Percentiles rank a stretch among this genome's conserved stretches.
phyloP scores from a whole-genome alignment of 768 basidiomycete species.

The Lanmaoa pseudosensibilis region DNA sequence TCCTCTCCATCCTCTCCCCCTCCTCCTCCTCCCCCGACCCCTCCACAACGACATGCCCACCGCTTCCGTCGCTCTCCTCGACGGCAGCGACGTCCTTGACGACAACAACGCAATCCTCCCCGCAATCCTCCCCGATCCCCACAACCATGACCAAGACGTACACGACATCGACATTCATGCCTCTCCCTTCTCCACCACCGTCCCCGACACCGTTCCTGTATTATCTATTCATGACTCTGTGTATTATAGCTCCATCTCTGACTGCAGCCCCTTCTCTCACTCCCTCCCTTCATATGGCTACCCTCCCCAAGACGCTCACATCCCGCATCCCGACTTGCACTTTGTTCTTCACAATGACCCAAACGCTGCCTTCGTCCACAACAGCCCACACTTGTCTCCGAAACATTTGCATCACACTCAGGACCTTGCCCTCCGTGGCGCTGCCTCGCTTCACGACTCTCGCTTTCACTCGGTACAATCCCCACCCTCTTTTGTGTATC shows the following conservation, averaged over 20 bases:
- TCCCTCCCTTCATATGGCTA: constrained; percentile 27
- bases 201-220: constrained; percentile 29
- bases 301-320: constrained; percentile 25
- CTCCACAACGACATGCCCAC: constrained; percentile 21
- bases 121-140: constrained; percentile 24
- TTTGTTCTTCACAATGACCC: constrained; percentile 27
- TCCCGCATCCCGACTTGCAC: constrained; percentile 29
- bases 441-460: constrained; percentile 26
- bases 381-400: constrained; percentile 26
- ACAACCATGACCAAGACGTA: constrained; percentile 28
- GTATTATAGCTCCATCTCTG: constrained; percentile 36
- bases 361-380: constrained; percentile 16
- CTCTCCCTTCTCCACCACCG: constrained; percentile 19
- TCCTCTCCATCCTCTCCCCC: constrained; percentile 8
- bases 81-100: constrained; percentile 22
- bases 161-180: constrained; percentile 36
- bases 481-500: constrained; percentile 24
- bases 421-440: constrained; percentile 19
- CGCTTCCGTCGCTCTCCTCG: constrained; percentile 20
- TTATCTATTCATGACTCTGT: constrained; percentile 35
- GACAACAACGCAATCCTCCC: constrained; percentile 12
- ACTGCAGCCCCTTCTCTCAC: constrained; percentile 23
- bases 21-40: not conserved
- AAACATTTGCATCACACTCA: constrained; percentile 31
- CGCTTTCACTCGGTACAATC: constrained; percentile 31